phyloP scores from a whole-genome alignment of 495 filamentous ascomycete species.

The Extremus antarcticus region DNA sequence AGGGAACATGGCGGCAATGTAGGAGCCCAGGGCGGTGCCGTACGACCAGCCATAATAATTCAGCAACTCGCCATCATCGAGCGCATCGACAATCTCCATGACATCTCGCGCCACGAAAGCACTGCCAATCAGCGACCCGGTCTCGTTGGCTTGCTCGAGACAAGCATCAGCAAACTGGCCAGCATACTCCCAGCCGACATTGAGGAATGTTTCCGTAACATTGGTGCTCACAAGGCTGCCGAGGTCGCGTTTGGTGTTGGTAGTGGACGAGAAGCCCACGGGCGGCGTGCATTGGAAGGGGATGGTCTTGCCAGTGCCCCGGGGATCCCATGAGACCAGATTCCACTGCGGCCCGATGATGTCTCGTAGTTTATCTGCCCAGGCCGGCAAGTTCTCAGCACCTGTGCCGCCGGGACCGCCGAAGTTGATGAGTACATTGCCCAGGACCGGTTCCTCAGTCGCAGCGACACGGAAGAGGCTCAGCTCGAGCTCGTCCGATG shows the following conservation, averaged over 20 bases:
- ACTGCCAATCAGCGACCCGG: neutral
- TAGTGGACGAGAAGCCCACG: constrained; percentile 31
- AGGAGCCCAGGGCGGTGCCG: constrained; percentile 19
- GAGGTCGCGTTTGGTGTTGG: constrained; percentile 30
- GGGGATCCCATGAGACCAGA: constrained; percentile 43
- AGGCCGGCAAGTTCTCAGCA: constrained; percentile 13
- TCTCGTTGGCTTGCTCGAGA: neutral
- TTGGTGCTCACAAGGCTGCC: neutral
- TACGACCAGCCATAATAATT: constrained; percentile 3
- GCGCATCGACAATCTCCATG: constrained; percentile 8
- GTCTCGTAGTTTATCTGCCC: constrained; percentile 4
- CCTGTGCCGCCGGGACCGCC: constrained; percentile 38
- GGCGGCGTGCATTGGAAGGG: constrained; percentile 4
- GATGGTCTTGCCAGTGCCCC: constrained; percentile 1
- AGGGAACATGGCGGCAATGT: constrained; percentile 34
- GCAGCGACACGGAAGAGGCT: constrained; percentile 28
- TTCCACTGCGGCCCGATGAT: constrained; percentile 34
- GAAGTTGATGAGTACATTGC: constrained; percentile 30
- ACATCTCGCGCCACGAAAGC: constrained; percentile 13
- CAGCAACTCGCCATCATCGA: constrained; percentile 3
- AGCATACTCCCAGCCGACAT: neutral
- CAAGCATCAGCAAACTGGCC: neutral
- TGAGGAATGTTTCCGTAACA: neutral
- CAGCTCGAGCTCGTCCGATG: neutral
- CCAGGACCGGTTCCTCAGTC: constrained; percentile 27